Evolutionary conservation across 805 yeast species (phyloP).

Genomic region (Diddensiella transvaalensis): DNA sequence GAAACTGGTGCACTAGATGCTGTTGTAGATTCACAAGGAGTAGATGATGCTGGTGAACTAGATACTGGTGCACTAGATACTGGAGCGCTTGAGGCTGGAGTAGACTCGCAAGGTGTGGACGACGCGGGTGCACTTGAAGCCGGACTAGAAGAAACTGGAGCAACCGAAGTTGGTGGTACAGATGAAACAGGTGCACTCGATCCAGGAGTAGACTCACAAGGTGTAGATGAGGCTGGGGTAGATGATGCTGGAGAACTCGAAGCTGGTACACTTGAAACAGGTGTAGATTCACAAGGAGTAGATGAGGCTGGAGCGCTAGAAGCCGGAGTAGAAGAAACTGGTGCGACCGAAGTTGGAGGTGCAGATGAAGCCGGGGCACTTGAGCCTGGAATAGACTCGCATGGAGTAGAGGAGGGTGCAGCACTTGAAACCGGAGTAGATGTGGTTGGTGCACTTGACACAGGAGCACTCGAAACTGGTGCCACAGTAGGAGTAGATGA

Average conservation of each 20-base stretch:
- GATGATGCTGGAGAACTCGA: background rate
- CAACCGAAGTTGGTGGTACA: background rate
- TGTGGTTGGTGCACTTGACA: background rate
- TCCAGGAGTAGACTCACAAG: background rate
- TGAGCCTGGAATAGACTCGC: background rate
- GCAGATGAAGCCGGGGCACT: background rate
- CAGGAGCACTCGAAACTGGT: background rate
- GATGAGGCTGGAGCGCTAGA: background rate
- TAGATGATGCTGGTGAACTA: background rate
- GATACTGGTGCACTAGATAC: background rate
- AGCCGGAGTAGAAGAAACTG: too few relatives aligned
- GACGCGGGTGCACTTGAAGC: background rate
- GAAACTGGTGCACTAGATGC: conserved; percentile 3
- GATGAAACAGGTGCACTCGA: background rate
- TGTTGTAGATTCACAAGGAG: background rate
- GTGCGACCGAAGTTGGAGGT: too few relatives aligned
- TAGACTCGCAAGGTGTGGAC: background rate
- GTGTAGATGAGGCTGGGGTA: background rate
- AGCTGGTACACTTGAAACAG: background rate
- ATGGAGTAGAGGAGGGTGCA: background rate
- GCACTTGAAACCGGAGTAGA: background rate
- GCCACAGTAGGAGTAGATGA: conserved; percentile 1
- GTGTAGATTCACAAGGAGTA: background rate
- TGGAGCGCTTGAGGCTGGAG: background rate
- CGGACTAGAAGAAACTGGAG: conserved; percentile 1